Percentiles rank a stretch among this genome's conserved stretches.
Conservation (phyloP, 1,284 basidiomycete species). For the Sporisorium sorghi region DNA sequence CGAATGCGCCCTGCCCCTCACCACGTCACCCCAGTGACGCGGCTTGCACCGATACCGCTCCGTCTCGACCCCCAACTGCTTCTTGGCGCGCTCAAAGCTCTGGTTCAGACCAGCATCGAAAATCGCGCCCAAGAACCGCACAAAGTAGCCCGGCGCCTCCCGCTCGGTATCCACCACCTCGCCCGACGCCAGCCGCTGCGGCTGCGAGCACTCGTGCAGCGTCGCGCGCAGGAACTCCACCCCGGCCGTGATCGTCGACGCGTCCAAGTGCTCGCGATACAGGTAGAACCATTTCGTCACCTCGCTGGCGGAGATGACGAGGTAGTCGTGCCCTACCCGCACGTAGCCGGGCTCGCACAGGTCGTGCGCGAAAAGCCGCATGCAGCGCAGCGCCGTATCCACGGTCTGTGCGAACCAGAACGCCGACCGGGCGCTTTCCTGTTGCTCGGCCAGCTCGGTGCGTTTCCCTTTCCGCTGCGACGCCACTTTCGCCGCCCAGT, state of each 20-base stretch:
- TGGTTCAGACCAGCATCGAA: slow-evolving; percentile 40
- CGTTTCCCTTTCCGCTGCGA: background rate
- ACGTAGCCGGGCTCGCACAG: slow-evolving; percentile 47
- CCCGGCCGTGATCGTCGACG: slow-evolving; percentile 21
- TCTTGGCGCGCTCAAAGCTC: slow-evolving; percentile 35
- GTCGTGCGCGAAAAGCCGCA: slow-evolving; percentile 35
- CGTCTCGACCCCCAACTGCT: slow-evolving; percentile 7
- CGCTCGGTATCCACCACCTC: slow-evolving; percentile 48
- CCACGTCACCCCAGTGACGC: slow-evolving; percentile 5
- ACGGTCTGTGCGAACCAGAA: slow-evolving; percentile 50
- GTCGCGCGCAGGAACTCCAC: slow-evolving; percentile 33
- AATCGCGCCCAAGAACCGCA: slow-evolving; percentile 36
- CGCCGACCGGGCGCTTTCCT: slow-evolving; percentile 22
- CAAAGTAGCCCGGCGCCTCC: slow-evolving; percentile 49
- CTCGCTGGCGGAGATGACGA: slow-evolving; percentile 47
- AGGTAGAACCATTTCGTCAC: slow-evolving; percentile 48
- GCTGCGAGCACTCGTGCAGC: slow-evolving; percentile 35
- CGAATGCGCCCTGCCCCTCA: slow-evolving; percentile 9
- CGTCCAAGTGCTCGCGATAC: slow-evolving; percentile 43
- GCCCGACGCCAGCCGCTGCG: slow-evolving; percentile 36
- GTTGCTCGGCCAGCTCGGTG: slow-evolving; percentile 25
- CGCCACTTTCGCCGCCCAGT: slow-evolving; percentile 42
- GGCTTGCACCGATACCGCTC: slow-evolving; percentile 8
- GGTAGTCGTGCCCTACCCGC: slow-evolving; percentile 47
- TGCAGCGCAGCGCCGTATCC: slow-evolving; percentile 32